Percentiles rank a stretch among this genome's conserved stretches.
phyloP scores from a whole-genome alignment of 352 stramenopile species.

The Phytophthora syringae region DNA sequence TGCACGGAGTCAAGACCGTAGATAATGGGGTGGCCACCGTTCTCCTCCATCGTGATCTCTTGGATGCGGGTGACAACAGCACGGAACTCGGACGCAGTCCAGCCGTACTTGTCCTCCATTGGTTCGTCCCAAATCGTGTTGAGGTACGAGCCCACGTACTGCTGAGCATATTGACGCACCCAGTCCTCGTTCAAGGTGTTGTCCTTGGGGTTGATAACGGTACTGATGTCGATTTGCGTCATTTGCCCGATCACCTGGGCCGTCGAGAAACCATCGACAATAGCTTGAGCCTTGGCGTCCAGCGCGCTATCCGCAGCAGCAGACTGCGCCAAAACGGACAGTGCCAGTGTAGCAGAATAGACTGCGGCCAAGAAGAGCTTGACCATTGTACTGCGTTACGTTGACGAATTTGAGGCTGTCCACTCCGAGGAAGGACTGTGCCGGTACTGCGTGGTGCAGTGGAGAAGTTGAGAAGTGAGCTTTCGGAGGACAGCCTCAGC shows the following conservation, averaged over 20 bases:
- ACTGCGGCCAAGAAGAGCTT: constrained; percentile 18
- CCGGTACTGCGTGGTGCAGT: constrained; percentile 25
- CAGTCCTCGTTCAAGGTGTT: constrained; percentile 57
- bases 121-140: constrained; percentile 71
- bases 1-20: no score
- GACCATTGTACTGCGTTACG: constrained; percentile 13
- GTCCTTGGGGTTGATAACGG: constrained; percentile 66
- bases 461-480: constrained; percentile 27
- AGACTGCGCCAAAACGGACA: constrained; percentile 6
- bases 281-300: constrained; percentile 27
- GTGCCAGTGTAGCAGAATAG: constrained; percentile 1
- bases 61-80: constrained; percentile 70
- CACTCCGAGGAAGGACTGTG: neutral
- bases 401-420: constrained; percentile 5
- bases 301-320: constrained; percentile 5
- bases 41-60: constrained; percentile 69
- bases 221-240: constrained; percentile 88
- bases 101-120: constrained; percentile 46
- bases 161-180: constrained; percentile 64
- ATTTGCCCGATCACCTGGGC: constrained; percentile 83
- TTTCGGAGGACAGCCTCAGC: constrained; percentile 3
- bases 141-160: constrained; percentile 89
- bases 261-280: constrained; percentile 28
- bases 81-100: constrained; percentile 70
- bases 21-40: constrained; percentile 65